phyloP scores from a whole-genome alignment of 805 yeast species.

The Monosporozyma unispora region DNA sequence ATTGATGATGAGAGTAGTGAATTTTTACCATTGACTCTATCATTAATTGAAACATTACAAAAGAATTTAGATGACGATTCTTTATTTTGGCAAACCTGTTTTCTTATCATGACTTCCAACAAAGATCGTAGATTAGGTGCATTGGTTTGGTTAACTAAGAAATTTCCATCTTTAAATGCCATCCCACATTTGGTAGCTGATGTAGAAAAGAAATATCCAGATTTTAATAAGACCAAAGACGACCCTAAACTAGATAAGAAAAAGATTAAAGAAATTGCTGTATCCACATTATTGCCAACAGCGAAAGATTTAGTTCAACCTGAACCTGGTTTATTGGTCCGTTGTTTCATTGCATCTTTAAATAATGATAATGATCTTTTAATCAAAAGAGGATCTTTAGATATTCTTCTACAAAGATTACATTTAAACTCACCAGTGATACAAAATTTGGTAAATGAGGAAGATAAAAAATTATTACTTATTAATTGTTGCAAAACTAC shows the following conservation, averaged over 20 bases:
- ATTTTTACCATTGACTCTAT: constrained; percentile 52
- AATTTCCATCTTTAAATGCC: constrained; percentile 52
- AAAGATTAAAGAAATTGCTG: constrained; percentile 27
- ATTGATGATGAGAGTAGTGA: constrained; percentile 90
- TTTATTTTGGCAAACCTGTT: constrained; percentile 81
- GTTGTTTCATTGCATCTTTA: constrained; percentile 67
- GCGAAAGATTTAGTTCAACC: constrained; percentile 60
- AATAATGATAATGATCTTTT: constrained; percentile 55
- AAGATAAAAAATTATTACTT: constrained; percentile 51
- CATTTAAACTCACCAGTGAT: constrained; percentile 55
- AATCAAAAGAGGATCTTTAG: constrained; percentile 83
- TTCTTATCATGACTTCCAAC: constrained; percentile 63
- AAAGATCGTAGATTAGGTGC: constrained; percentile 81
- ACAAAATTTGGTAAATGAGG: constrained; percentile 36
- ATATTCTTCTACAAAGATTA: constrained; percentile 58
- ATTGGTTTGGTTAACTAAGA: constrained; percentile 53
- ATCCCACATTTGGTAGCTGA: constrained; percentile 25
- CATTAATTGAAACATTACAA: constrained; percentile 52
- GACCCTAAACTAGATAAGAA: not conserved
- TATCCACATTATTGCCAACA: constrained; percentile 34
- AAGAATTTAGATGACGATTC: constrained; percentile 51
- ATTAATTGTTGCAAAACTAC: constrained; percentile 61
- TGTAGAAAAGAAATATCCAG: constrained; percentile 6
- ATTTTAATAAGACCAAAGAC: not conserved
- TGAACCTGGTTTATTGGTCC: constrained; percentile 66